Evolutionary conservation across 2,329 filamentous ascomycete genomes (phyloP).

Genomic region (Lachnellula arida): DNA sequence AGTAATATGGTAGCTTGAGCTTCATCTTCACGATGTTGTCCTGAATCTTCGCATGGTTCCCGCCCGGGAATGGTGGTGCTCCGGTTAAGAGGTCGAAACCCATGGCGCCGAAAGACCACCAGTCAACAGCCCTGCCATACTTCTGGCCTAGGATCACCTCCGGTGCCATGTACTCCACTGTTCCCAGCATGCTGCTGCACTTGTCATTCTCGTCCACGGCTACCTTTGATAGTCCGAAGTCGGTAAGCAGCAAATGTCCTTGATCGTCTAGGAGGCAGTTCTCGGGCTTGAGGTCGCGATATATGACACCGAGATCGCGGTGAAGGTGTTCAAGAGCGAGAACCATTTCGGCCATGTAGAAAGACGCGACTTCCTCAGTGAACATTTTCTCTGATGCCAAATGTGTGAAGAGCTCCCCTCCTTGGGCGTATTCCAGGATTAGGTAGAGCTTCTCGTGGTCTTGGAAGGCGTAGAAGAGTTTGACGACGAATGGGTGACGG

Average conservation of each 20-base stretch:
- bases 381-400: conserved; percentile 94
- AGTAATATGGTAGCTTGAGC: conserved; percentile 80
- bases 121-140: conserved; percentile 94
- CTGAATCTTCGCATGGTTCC: conserved; percentile 91
- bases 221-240: conserved; percentile 96
- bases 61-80: conserved; percentile 81
- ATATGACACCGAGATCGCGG: conserved; percentile 86
- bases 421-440: conserved; percentile 95
- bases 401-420: conserved; percentile 95
- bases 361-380: conserved; percentile 78
- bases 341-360: conserved; percentile 98
- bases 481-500: conserved; percentile 94
- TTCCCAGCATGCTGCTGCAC: conserved; percentile 90
- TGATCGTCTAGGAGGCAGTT: conserved; percentile 91
- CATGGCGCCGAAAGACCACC: conserved; percentile 95
- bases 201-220: conserved; percentile 64
- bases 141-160: conserved; percentile 84
- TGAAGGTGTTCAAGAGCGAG: conserved; percentile 92
- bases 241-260: conserved; percentile 89
- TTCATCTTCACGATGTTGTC: conserved; percentile 96
- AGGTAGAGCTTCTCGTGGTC: conserved; percentile 96
- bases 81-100: conserved; percentile 92
- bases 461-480: conserved; percentile 97
- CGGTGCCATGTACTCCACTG: conserved; percentile 98
- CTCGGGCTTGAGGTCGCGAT: conserved; percentile 95